Evolutionary conservation across 73 alveolate species (phyloP).

Genomic region (Symbiodinium pilosum): DNA sequence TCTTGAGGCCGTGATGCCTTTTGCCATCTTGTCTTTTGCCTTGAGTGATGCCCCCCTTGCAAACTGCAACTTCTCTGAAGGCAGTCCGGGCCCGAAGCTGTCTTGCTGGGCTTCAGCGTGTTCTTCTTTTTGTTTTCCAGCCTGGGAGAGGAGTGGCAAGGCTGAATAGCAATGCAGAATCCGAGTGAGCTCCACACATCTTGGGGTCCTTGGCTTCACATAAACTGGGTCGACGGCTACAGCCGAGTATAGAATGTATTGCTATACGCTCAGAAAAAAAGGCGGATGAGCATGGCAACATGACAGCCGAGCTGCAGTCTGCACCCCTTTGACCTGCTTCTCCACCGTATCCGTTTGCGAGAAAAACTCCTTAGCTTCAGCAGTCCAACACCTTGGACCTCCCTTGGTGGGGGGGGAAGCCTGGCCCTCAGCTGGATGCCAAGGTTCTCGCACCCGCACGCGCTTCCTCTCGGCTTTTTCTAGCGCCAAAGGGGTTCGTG

Average conservation of each 20-base stretch:
- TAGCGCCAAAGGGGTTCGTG: not conserved
- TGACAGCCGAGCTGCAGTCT: conserved; percentile 10
- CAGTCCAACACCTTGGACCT: not conserved
- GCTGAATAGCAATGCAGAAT: too few species aligned
- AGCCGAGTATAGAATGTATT: too few species aligned
- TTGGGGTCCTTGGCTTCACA: not conserved
- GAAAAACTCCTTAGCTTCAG: conserved; percentile 26
- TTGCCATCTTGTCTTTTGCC: not conserved
- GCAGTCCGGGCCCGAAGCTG: not conserved
- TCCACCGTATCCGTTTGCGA: conserved; percentile 55
- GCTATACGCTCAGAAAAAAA: too few species aligned
- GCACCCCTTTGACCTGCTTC: conserved; percentile 35
- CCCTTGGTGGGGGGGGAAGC: too few species aligned
- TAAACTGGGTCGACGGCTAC: too few species aligned
- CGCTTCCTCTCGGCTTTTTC: not conserved
- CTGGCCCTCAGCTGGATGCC: not conserved
- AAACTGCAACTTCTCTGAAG: too few species aligned
- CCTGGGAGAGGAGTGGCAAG: not conserved
- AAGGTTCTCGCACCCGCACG: conserved; percentile 7
- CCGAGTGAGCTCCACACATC: not conserved
- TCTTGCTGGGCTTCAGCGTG: not conserved
- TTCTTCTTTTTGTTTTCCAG: not conserved
- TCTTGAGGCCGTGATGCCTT: not conserved
- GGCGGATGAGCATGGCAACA: too few species aligned
- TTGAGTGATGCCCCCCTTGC: not conserved